Conservation (phyloP, 805 yeast species). For the Lachancea quebecensis region DNA sequence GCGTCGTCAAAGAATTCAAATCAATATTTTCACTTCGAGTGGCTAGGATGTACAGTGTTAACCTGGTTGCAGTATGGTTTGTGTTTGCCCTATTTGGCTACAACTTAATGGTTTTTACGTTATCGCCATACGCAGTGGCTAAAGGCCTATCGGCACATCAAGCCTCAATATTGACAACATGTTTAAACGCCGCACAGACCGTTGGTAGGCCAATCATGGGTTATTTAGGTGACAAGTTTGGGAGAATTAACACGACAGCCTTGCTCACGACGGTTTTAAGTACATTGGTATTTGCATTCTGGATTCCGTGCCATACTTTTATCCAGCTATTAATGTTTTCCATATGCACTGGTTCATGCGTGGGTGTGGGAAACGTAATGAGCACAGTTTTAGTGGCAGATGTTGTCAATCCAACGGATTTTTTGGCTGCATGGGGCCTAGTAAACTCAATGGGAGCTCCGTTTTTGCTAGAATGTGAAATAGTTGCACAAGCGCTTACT, state of each 20-base stretch:
- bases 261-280: slow-evolving; percentile 31
- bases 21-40: slow-evolving; percentile 33
- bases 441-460: slow-evolving; percentile 30
- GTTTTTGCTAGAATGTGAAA: slow-evolving; percentile 42
- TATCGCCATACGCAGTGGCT: slow-evolving; percentile 41
- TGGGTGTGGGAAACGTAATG: slow-evolving; percentile 42
- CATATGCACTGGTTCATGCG: slow-evolving; percentile 37
- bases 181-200: slow-evolving; percentile 40
- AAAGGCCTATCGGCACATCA: slow-evolving; percentile 40
- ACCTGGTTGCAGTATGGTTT: slow-evolving; percentile 35
- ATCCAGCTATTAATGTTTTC: slow-evolving; percentile 37
- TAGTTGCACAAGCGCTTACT: slow-evolving; percentile 46
- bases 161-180: slow-evolving; percentile 41
- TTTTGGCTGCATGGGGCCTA: slow-evolving; percentile 36
- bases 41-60: slow-evolving; percentile 28
- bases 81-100: slow-evolving; percentile 36
- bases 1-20: slow-evolving; percentile 24
- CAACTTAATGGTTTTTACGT: slow-evolving; percentile 39
- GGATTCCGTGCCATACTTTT: slow-evolving; percentile 43
- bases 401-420: slow-evolving; percentile 33
- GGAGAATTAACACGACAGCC: slow-evolving; percentile 42
- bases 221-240: slow-evolving; percentile 37
- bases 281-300: slow-evolving; percentile 38
- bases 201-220: slow-evolving; percentile 48
- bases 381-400: slow-evolving; percentile 38